phyloP scores from a whole-genome alignment of 2,329 filamentous ascomycete genomes.

The Colletotrichum chlorophyti region DNA sequence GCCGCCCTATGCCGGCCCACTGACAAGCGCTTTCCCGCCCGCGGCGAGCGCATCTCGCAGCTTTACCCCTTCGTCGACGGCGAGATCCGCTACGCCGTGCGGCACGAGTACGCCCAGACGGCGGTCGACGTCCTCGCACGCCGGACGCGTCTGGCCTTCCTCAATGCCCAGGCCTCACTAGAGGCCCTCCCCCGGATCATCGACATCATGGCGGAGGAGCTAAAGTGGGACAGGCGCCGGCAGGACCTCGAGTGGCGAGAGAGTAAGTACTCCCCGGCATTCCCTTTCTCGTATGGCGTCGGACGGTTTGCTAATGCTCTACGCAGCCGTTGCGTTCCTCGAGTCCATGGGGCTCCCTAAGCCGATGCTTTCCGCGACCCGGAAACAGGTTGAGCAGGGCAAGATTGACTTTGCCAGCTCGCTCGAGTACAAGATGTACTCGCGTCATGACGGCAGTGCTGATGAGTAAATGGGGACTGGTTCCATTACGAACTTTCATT shows the following conservation, averaged over 20 bases:
- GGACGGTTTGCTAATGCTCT: not conserved
- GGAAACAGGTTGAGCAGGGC: slow-evolving; percentile 66
- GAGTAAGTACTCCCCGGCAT: slow-evolving; percentile 60
- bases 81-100: slow-evolving; percentile 86
- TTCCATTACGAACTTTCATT: too few species aligned
- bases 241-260: slow-evolving; percentile 85
- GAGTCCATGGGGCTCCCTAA: slow-evolving; percentile 71
- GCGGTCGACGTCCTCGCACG: slow-evolving; percentile 88
- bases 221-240: slow-evolving; percentile 76
- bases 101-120: slow-evolving; percentile 90
- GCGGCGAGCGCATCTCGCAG: slow-evolving; percentile 78
- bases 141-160: slow-evolving; percentile 83
- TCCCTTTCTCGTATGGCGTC: too few species aligned
- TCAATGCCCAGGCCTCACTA: slow-evolving; percentile 89
- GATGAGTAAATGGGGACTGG: slow-evolving; percentile 35
- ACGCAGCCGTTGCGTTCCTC: slow-evolving; percentile 62
- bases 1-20: slow-evolving; percentile 81
- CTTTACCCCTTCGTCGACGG: slow-evolving; percentile 93
- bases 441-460: slow-evolving; percentile 61
- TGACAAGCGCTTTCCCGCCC: slow-evolving; percentile 79
- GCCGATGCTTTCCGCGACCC: slow-evolving; percentile 62
- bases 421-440: slow-evolving; percentile 68
- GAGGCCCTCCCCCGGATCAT: slow-evolving; percentile 86
- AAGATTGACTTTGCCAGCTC: slow-evolving; percentile 64
- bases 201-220: slow-evolving; percentile 86